Evolutionary conservation across 768 basidiomycete genomes (phyloP), one percentile per base, ranked within the genome.

Genomic region (Tricholoma hemisulphureum): DNA sequence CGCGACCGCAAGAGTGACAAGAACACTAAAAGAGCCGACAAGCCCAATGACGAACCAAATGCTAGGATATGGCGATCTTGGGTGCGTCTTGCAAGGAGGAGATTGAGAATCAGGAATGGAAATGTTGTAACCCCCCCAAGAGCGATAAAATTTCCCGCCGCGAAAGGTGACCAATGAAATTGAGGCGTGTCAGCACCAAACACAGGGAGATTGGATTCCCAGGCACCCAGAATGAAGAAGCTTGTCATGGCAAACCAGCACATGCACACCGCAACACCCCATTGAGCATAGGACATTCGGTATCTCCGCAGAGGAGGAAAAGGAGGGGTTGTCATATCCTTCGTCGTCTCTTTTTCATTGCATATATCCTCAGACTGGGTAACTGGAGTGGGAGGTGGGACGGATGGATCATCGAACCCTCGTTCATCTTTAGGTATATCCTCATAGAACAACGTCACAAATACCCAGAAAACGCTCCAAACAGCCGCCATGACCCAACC

Each of bases 241-340:
- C 80, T 85, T 18, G 83, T 77, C 82, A 86, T 86, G 46, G 85
- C 78, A 63, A 82, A 84, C 81, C 85, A 88, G 67, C 85, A 88
- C 83, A 88, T 86, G 65, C 81, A 85, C 37, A 76, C 61, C 20
- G 82, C 74, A 56, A 84, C 80, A 21, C 82, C 83, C 78, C 80
- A 82, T 58, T 83, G 80, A 7, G 67, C 58, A 20, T 54, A 53
- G 10, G 64, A 35, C 35, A 65, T 62, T 37, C 56, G 54, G 52
- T 56, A 63, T 18, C 21, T 49, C 13, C 60, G 39, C 21, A 55
- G 51, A 28, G 57, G 45, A 6, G 41, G 29, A 31, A 51, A 67
- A 74, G 74, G 41, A 77, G 63, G 39, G 75, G 75, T 39, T 6
- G 11, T 21, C 16, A 43, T 18, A 39, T 29, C 58, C 20, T 43